These are phyloP conservation scores for Salvia sclarea DNA, from an alignment of 305 asterid genomes.

Conservation along the genomic window DNA sequence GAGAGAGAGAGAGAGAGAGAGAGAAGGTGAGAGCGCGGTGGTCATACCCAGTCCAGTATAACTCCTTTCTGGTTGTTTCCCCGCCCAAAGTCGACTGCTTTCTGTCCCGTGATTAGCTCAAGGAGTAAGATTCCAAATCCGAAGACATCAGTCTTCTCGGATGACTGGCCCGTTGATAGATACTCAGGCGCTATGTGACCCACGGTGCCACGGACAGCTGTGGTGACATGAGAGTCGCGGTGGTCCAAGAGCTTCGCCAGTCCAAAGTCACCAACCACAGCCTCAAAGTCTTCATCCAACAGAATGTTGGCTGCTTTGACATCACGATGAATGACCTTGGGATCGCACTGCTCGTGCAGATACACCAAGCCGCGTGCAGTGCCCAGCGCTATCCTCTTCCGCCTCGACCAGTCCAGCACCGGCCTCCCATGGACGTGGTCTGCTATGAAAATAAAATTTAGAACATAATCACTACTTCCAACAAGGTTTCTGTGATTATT, in stretches of 20 bases:
- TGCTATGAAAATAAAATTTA: conserved; percentile 18
- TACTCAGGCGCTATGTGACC: conserved; percentile 99
- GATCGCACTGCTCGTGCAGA: conserved; percentile 96
- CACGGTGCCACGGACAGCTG: conserved; percentile 94
- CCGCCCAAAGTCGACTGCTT: conserved; percentile 85
- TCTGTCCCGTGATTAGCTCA: conserved; percentile 90
- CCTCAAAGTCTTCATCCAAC: conserved; percentile 94
- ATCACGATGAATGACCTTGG: conserved; percentile 90
- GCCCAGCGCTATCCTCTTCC: conserved; percentile 84
- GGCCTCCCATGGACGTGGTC: conserved; percentile 76
- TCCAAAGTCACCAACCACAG: conserved; percentile 97
- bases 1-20: background rate
- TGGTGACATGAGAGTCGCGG: conserved; percentile 88
- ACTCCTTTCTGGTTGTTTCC: conserved; percentile 83
- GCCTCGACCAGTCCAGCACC: conserved; percentile 82
- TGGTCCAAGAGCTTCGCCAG: conserved; percentile 94
- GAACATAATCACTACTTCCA: too few species aligned
- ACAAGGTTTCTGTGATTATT: background rate
- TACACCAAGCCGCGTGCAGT: conserved; percentile 92
- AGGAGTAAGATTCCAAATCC: conserved; percentile 94
- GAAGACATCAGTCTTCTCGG: conserved; percentile 94
- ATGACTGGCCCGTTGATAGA: conserved; percentile 89
- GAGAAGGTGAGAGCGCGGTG: background rate
- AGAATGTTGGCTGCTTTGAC: conserved; percentile 97
- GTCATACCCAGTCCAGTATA: conserved; percentile 76